These are phyloP conservation scores for Fusarium oxysporum DNA, from an alignment of 2,329 filamentous ascomycete species.

Conservation along the genomic window DNA sequence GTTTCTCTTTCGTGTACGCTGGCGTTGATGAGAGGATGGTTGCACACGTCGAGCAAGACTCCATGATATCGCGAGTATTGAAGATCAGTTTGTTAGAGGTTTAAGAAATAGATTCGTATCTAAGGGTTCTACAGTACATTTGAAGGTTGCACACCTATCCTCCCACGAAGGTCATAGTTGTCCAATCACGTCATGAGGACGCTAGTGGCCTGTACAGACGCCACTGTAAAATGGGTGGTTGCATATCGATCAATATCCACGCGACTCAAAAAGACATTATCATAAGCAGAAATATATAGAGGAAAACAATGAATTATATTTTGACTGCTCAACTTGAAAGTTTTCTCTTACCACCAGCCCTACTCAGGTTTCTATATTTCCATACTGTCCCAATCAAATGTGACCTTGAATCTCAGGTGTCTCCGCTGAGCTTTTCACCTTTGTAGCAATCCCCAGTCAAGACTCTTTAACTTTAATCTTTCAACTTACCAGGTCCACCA, in stretches of 20 bases:
- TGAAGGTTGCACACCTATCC: constrained; percentile 14
- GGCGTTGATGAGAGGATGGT: constrained; percentile 67
- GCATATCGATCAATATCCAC: background rate
- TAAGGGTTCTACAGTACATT: constrained; percentile 1
- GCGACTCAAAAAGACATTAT: background rate
- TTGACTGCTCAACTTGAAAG: background rate
- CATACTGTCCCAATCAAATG: background rate
- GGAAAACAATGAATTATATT: background rate
- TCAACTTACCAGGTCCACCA: background rate
- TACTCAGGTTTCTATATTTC: background rate
- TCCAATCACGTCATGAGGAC: constrained; percentile 46
- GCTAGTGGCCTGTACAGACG: constrained; percentile 31
- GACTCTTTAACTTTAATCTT: constrained; percentile 13
- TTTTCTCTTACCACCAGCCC: too few relatives aligned
- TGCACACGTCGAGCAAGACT: constrained; percentile 78
- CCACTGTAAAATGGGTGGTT: constrained; percentile 17
- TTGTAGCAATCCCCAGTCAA: background rate
- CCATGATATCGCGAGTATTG: constrained; percentile 44
- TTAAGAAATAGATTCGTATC: constrained; percentile 1
- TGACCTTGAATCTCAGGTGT: background rate
- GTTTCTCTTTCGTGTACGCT: constrained; percentile 67
- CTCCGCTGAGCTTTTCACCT: background rate
- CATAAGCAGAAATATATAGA: background rate
- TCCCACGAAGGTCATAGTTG: background rate
- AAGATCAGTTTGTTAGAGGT: background rate